phyloP scores from a whole-genome alignment of 345 rosid genomes.

The Brassica carinata region DNA sequence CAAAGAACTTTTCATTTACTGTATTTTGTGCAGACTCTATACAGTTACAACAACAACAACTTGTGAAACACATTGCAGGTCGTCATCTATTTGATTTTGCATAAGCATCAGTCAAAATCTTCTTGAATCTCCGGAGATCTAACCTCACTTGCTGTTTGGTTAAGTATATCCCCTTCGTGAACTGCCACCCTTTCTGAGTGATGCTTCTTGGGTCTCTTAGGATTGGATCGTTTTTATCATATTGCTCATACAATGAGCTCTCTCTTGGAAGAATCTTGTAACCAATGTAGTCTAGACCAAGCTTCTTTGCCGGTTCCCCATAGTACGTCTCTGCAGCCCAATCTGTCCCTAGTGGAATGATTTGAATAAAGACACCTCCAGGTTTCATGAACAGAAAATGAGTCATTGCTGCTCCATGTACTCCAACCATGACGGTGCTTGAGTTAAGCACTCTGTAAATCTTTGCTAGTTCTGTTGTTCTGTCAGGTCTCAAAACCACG shows the following conservation, averaged over 20 bases:
- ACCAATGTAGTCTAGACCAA: slow-evolving; percentile 66
- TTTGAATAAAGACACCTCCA: slow-evolving; percentile 64
- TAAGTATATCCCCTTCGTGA: slow-evolving; percentile 72
- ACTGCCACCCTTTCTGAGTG: slow-evolving; percentile 69
- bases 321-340: slow-evolving; percentile 89
- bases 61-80: slow-evolving; percentile 2
- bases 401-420: slow-evolving; percentile 94
- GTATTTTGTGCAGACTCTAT: slow-evolving; percentile 32
- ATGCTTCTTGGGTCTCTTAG: slow-evolving; percentile 63
- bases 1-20: slow-evolving; percentile 16
- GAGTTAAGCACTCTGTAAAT: slow-evolving; percentile 64
- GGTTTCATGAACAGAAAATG: slow-evolving; percentile 83
- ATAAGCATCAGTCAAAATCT: slow-evolving; percentile 57
- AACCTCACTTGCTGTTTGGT: slow-evolving; percentile 61
- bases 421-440: slow-evolving; percentile 79
- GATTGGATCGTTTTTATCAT: slow-evolving; percentile 60
- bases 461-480: slow-evolving; percentile 68
- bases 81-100: slow-evolving; percentile 38
- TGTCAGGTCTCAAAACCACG: slow-evolving; percentile 58
- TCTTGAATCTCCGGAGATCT: slow-evolving; percentile 58
- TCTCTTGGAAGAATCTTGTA: slow-evolving; percentile 63
- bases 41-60: slow-evolving; percentile 6
- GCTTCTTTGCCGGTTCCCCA: slow-evolving; percentile 76
- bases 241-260: slow-evolving; percentile 68
- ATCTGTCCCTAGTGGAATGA: slow-evolving; percentile 77